Base-by-base conservation (phyloP, 495 filamentous ascomycete genomes). In the Antarctomyces pellizariae region DNA sequence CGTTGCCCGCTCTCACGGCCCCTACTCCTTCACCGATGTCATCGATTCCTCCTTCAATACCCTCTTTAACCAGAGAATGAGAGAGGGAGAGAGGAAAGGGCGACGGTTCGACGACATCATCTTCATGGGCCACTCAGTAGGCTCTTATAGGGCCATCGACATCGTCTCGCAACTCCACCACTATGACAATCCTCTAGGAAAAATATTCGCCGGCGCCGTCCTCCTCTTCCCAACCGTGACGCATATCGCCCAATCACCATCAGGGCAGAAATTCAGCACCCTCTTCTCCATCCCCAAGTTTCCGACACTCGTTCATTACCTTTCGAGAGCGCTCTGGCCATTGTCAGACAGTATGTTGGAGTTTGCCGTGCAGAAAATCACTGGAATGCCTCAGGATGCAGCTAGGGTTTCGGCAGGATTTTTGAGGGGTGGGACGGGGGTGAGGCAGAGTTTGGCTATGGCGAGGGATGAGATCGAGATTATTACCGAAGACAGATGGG, bases 81-180 rank as follows among this genome's bases (percentile, higher is more conserved):
- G 25, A 4, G 16, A 23, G 7, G 35, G 33, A 3, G 23, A 16
- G 4, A 17, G 14, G 4, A 10, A 36, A 25, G 27, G 21, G 5
- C 23, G 29, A 12, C 37, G 35, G 0, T 62, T 49, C 30, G 44
- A 54, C 19, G 60, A 61, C 20, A 59, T 90, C 2, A 60, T 90
- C 13, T 53, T 95, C 4, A 65, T 89, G 15, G 79, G 76, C 0
- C 79, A 90, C 43, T 84, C 77, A 0, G 75, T 90, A 2, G 79
- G 79, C 13, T 49, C 64, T 0, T 89, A 75, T 42, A 71, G 89
- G 6, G 45, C 64, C n/a, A 56, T 83, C 36, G 77, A 86, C 47
- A 43, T 77, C 5, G n/a, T n/a, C n/a, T n/a, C n/a, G n/a, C n/a
- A n/a, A n/a, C n/a, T n/a, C n/a, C n/a, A n/a, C n/a, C n/a, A n/a